Evolutionary conservation across 1,284 basidiomycete species (phyloP), one percentile per base, ranked within the genome.

Genomic region (Cryptococcus amylolentus): DNA sequence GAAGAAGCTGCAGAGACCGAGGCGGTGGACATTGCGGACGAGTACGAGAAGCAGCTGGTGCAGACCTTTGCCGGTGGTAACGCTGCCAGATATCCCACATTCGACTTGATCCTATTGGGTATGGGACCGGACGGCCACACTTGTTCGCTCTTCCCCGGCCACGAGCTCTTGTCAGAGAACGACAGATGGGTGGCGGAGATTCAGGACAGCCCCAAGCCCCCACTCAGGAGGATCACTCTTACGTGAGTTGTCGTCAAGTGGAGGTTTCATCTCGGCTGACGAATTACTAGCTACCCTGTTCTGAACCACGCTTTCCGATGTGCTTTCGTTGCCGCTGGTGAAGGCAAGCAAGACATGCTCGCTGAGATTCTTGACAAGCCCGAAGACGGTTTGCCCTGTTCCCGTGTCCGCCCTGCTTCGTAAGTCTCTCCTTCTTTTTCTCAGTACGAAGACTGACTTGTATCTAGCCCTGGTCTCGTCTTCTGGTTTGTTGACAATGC

Each of bases 41-140:
- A 87, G 20, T 98, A 98, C 79, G 94, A 98, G 79, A 87, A 92
- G 76, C 84, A 89, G 78, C 87, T 98, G 65, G 91, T 97, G 64
- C 81, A 77, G 57, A 89, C 91, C 70, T 98, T 98, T 74, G 91
- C 91, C 1, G 86, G 87, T 69, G 88, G 86, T 70, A 89, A 95
- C 74, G 83, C 91, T 3, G 92, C 92, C 12, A 86, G 91, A 58
- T 97, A 95, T 82, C 93, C 93, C 58, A 82, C 93, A 46, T 96
- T 97, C 75, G 93, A 97, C 76, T 84, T 97, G 69, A 88, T 96
- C 78, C 84, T 97, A 45, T 86, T 97, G 52, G 93, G 93, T 51
- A 86, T 92, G 83, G 93, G 93, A 20, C 87, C 89, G 5, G 95
- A 98, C 73, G 95, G 95, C 23, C 96, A 98, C 81, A 98, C 94